Percentiles rank a stretch among this genome's conserved stretches.
These are phyloP conservation scores for Kickxella alabastrina DNA, from an alignment of 192 early-diverging fungal genomes.

Conservation along the genomic window DNA sequence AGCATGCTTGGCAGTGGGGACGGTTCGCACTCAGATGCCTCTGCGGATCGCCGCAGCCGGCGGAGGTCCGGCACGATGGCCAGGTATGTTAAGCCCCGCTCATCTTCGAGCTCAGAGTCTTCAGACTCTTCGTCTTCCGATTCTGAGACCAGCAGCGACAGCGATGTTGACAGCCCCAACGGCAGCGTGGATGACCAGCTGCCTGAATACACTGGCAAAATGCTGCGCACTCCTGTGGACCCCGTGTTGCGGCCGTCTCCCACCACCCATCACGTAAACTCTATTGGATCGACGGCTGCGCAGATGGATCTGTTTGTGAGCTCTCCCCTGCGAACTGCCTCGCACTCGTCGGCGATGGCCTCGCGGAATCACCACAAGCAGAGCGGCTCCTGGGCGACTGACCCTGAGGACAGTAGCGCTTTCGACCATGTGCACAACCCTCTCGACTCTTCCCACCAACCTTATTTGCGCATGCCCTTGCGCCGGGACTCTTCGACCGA, in stretches of 20 bases:
- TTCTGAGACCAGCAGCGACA: conserved; percentile 27
- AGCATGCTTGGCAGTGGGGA: background rate
- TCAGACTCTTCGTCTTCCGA: conserved; percentile 12
- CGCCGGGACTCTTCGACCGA: conserved; percentile 33
- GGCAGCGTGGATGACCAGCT: conserved; percentile 15
- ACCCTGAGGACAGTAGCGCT: conserved; percentile 14
- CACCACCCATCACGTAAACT: conserved; percentile 10
- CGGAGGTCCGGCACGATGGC: background rate
- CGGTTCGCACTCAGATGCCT: background rate
- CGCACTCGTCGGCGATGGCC: background rate
- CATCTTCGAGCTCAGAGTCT: background rate
- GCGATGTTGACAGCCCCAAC: conserved; percentile 10
- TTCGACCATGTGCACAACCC: conserved; percentile 8
- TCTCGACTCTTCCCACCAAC: conserved; percentile 23
- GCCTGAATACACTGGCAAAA: background rate
- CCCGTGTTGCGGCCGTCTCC: conserved; percentile 9
- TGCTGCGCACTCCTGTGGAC: conserved; percentile 11
- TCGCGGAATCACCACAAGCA: conserved; percentile 5
- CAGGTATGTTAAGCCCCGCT: background rate
- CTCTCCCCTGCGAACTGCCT: conserved; percentile 31
- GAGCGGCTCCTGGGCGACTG: conserved; percentile 9
- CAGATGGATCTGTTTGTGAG: conserved; percentile 35
- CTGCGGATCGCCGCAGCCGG: background rate
- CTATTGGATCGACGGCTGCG: conserved; percentile 11
- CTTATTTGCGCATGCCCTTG: conserved; percentile 9